Evolutionary conservation across 176 grass and related monocot species (phyloP).

Genomic region (Avena eriantha): DNA sequence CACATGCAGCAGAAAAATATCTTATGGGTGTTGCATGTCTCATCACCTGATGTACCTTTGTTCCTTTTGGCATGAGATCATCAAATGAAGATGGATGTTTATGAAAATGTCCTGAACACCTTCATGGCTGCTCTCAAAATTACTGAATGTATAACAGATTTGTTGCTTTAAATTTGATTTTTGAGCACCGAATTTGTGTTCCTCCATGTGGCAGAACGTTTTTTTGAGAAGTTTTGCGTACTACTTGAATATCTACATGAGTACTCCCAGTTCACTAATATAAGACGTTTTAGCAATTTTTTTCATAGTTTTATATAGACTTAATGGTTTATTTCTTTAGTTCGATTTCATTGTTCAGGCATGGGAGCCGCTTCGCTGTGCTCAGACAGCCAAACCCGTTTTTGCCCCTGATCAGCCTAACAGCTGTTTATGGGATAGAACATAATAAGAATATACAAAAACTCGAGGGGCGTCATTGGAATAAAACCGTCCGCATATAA

Average conservation of each 20-base stretch:
- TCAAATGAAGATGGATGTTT: not conserved
- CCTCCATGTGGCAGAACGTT: not conserved
- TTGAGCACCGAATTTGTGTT: not conserved
- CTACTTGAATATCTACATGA: not conserved
- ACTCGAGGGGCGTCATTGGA: not conserved
- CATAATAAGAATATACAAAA: not conserved
- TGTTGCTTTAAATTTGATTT: not conserved
- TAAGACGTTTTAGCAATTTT: too few species aligned
- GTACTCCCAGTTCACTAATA: too few species aligned
- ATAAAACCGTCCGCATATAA: not conserved
- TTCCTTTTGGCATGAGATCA: not conserved
- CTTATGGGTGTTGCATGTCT: not conserved
- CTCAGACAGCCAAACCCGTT: too few species aligned
- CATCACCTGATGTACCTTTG: not conserved
- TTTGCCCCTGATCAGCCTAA: too few species aligned
- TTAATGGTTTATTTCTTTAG: too few species aligned
- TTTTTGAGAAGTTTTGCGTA: not conserved
- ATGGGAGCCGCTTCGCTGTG: too few species aligned
- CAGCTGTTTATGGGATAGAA: not conserved
- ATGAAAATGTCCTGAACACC: not conserved
- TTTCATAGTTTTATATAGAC: too few species aligned
- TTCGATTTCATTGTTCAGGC: too few species aligned
- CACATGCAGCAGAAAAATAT: not conserved
- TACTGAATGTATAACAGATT: not conserved
- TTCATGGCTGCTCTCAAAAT: not conserved